These are phyloP conservation scores for Leishmania mexicana DNA, from an alignment of 208 protist species.

Conservation along the genomic window DNA sequence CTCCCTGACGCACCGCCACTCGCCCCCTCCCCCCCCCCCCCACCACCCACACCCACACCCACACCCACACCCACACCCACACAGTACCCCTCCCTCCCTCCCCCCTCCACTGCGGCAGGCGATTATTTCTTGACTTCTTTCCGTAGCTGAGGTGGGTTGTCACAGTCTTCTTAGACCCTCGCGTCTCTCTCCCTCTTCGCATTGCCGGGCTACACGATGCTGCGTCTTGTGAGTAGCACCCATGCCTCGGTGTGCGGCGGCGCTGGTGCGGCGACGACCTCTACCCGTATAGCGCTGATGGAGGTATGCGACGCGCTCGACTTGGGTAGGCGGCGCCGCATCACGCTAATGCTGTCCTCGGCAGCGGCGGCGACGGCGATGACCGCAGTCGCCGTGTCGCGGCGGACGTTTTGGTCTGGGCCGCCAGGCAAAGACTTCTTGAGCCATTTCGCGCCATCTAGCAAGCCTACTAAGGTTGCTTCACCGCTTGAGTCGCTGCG, in stretches of 20 bases:
- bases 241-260: neutral
- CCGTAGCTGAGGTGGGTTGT: neutral
- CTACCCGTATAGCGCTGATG: neutral
- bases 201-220: neutral
- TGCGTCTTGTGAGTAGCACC: slow-evolving; percentile 11
- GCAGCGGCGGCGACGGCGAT: neutral
- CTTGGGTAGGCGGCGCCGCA: neutral
- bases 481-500: slow-evolving; percentile 48
- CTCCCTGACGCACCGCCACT: neutral
- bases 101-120: neutral
- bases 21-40: neutral
- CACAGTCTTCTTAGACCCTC: neutral
- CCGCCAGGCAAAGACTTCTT: slow-evolving; percentile 19
- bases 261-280: neutral
- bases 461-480: slow-evolving; percentile 17
- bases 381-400: neutral
- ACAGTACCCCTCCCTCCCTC: no score
- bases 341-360: neutral
- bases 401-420: slow-evolving; percentile 10
- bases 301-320: neutral
- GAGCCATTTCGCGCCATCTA: neutral
- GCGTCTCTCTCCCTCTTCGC: neutral
- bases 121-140: neutral
- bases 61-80: no score
- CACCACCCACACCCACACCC: no score